Evolutionary conservation across 805 yeast species (phyloP).

Genomic region (Kodamaea lidongshanica): DNA sequence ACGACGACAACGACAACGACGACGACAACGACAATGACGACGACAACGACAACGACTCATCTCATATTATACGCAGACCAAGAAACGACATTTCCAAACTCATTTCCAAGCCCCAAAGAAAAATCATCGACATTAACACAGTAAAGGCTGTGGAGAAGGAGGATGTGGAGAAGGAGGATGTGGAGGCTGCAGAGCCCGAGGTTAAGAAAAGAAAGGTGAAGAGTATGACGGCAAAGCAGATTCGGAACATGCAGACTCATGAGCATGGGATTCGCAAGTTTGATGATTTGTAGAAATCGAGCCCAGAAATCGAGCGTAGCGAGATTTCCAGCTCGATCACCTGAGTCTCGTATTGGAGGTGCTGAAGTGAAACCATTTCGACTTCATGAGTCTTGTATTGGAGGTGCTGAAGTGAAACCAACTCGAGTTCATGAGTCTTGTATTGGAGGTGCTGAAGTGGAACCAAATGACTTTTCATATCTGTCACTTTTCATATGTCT

Average conservation of each 20-base stretch:
- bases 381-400: no score
- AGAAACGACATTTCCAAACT: constrained; percentile 9
- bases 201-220: constrained; percentile 27
- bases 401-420: no score
- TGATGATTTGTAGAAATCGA: constrained; percentile 45
- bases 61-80: constrained; percentile 12
- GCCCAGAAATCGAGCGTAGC: no score
- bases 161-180: constrained; percentile 3
- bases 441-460: no score
- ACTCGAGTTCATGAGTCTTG: no score
- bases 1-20: constrained; percentile 8
- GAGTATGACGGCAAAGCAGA: constrained; percentile 38
- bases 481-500: no score
- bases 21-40: constrained; percentile 10
- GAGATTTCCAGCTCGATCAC: no score
- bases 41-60: constrained; percentile 9
- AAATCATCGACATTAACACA: constrained; percentile 17
- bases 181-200: constrained; percentile 15
- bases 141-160: constrained; percentile 11
- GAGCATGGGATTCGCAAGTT: constrained; percentile 63
- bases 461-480: no score
- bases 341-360: no score
- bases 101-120: constrained; percentile 14
- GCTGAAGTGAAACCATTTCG: no score
- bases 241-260: constrained; percentile 43